Percentiles rank a stretch among this genome's conserved stretches.
Evolutionary conservation across 2,329 filamentous ascomycete genomes (phyloP).

Genomic region (Sporothrix luriei): DNA sequence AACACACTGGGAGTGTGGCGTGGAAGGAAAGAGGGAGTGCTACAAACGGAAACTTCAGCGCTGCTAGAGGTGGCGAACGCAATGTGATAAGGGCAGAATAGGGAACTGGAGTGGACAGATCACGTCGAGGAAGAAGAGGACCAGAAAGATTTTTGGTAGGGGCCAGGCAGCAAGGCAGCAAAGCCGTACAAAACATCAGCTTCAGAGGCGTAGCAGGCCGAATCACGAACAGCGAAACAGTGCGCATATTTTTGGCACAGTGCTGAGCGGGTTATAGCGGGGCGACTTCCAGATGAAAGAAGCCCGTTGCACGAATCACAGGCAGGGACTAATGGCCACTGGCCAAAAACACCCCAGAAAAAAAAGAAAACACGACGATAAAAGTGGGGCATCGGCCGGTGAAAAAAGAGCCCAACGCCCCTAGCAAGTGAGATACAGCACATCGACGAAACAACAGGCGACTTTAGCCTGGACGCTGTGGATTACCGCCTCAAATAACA

Average conservation of each 20-base stretch:
- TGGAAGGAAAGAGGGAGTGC: not conserved
- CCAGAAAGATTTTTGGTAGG: constrained; percentile 14
- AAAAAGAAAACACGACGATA: constrained; percentile 18
- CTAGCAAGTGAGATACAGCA: not conserved
- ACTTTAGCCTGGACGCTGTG: too few relatives aligned
- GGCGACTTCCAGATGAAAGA: not conserved
- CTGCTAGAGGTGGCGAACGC: constrained; percentile 6
- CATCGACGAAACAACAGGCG: not conserved
- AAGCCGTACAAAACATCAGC: not conserved
- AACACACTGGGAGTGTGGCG: constrained; percentile 21
- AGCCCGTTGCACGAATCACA: not conserved
- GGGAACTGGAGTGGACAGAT: not conserved
- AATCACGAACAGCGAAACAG: constrained; percentile 16
- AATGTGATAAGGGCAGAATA: constrained; percentile 17
- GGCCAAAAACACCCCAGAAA: constrained; percentile 5
- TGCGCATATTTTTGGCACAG: not conserved
- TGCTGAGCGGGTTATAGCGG: not conserved
- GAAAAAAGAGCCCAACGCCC: constrained; percentile 12
- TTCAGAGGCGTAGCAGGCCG: not conserved
- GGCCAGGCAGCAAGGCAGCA: constrained; percentile 21
- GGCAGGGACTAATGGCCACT: not conserved
- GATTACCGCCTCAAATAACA: not conserved
- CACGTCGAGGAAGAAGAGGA: not conserved
- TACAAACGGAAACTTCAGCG: not conserved
- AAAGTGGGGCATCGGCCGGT: constrained; percentile 12